Base-by-base conservation (phyloP, 176 grass and related monocot genomes). In the Phragmites australis region DNA sequence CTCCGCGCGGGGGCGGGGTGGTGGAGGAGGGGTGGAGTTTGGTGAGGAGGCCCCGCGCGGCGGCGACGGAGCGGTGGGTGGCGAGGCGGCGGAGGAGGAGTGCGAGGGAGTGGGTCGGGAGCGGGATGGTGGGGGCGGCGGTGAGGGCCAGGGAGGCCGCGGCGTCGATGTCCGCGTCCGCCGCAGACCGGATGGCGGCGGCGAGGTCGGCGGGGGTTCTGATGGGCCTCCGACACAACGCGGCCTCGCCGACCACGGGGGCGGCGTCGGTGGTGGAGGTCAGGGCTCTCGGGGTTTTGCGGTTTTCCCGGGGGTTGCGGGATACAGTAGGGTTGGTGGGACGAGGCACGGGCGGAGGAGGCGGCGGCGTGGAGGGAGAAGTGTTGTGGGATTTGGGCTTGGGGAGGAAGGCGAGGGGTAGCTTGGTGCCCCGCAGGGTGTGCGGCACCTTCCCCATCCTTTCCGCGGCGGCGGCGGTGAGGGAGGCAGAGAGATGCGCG, bases 61-160 rank as follows among this genome's bases (percentile, higher is more conserved):
- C 81, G 66, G 74, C 83, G 1, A 98, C 42, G 15, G 92, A 89
- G 79, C 90, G 88, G 51, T 64, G 72, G 19, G 49, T 50, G 25
- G 90, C 90, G 58, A 98, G 90, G 57, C 92, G 90, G 68, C 92
- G 92, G 88, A 98, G 89, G 46, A 98, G 60, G 11, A 91, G 85
- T 42, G 68, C 82, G 74, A 81, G 83, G 63, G 90, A 91, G 71
- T 85, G 67, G 15, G 78, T n/a, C 37, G 76, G 81, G n/a, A 93
- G 76, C 44, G 87, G 76, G 57, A 77, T 76, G 65, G 88, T 64
- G 25, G 74, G 63, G 16, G 92, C 66, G 41, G 89, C 83, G 6
- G 84, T 54, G 53, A 82, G 77, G 23, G 90, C 77, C 10, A 93
- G 88, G 12, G 50, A 23, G 43, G 60, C 48, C 4, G 91, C 85